Evolutionary conservation across 2,329 filamentous ascomycete genomes (phyloP).

Genomic region (Rhytidhysteron rufulum): DNA sequence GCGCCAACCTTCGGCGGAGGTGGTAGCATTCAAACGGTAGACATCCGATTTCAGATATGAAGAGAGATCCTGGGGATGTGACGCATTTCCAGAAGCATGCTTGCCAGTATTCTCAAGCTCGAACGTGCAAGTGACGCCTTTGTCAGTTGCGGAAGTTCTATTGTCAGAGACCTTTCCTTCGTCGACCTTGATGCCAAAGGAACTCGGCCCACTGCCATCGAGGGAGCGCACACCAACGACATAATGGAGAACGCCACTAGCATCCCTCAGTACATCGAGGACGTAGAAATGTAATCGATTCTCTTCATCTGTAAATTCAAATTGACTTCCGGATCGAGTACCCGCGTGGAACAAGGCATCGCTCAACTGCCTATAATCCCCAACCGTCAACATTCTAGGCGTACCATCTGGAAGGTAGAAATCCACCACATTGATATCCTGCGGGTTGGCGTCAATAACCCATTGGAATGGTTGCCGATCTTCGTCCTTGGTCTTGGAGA

Average conservation of each 20-base stretch:
- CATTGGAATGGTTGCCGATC: slow-evolving; percentile 50
- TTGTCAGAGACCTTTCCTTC: slow-evolving; percentile 31
- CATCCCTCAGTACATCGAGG: slow-evolving; percentile 41
- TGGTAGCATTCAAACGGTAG: slow-evolving; percentile 44
- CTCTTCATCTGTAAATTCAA: slow-evolving; percentile 45
- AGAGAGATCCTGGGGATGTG: slow-evolving; percentile 34
- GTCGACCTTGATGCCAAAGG: slow-evolving; percentile 36
- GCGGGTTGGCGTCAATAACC: slow-evolving; percentile 53
- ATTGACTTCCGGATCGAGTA: slow-evolving; percentile 49
- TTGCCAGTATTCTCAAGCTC: slow-evolving; percentile 46
- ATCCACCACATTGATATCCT: slow-evolving; percentile 50
- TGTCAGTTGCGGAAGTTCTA: slow-evolving; percentile 18
- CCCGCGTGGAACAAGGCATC: slow-evolving; percentile 55
- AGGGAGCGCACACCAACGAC: slow-evolving; percentile 47
- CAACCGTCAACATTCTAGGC: slow-evolving; percentile 45
- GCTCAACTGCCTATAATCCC: slow-evolving; percentile 52
- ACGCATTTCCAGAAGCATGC: slow-evolving; percentile 16
- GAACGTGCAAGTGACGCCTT: slow-evolving; percentile 46
- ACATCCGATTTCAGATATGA: slow-evolving; percentile 44
- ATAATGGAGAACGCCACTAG: slow-evolving; percentile 45
- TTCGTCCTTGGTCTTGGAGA: slow-evolving; percentile 50
- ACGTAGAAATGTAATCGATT: slow-evolving; percentile 52
- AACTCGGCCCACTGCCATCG: slow-evolving; percentile 31
- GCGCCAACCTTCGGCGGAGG: slow-evolving; percentile 46
- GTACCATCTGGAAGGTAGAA: slow-evolving; percentile 50